Conservation (phyloP, 2,329 filamentous ascomycete species). For the Apiospora kogelbergensis region DNA sequence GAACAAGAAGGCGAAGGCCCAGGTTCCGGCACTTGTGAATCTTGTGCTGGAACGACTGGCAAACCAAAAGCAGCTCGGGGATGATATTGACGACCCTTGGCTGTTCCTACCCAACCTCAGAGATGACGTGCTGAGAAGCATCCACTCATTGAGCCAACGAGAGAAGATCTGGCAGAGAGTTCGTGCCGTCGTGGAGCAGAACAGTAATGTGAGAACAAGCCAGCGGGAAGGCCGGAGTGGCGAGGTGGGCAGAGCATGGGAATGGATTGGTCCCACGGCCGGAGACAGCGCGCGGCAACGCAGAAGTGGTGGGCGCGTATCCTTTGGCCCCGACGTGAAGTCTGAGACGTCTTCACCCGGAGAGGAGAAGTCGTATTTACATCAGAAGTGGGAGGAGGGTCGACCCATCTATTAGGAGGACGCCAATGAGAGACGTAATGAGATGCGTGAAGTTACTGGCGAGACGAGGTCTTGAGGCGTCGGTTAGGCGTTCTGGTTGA, state of each 20-base stretch:
- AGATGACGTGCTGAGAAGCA: constrained; percentile 83
- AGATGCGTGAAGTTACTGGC: not conserved
- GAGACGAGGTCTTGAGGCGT: not conserved
- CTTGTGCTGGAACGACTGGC: constrained; percentile 82
- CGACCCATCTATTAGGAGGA: constrained; percentile 35
- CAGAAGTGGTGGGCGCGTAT: constrained; percentile 54
- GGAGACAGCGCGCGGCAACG: constrained; percentile 46
- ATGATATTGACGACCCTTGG: constrained; percentile 70
- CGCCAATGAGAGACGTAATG: constrained; percentile 1
- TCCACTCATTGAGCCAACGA: constrained; percentile 74
- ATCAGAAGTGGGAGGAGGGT: constrained; percentile 40
- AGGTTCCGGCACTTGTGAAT: constrained; percentile 80
- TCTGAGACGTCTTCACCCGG: constrained; percentile 29
- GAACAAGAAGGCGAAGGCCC: constrained; percentile 64
- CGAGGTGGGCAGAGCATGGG: constrained; percentile 67
- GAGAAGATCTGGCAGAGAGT: constrained; percentile 85
- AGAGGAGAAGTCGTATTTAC: constrained; percentile 25
- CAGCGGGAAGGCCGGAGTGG: constrained; percentile 67
- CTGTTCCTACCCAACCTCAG: constrained; percentile 86
- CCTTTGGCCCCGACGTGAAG: constrained; percentile 41
- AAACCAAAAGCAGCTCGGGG: constrained; percentile 74
- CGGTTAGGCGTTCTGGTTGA: not conserved
- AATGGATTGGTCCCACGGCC: constrained; percentile 64
- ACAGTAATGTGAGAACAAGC: constrained; percentile 82
- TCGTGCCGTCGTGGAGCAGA: constrained; percentile 82